These are phyloP conservation scores for Trichoderma gracile DNA, from an alignment of 2,329 filamentous ascomycete genomes.

Conservation along the genomic window DNA sequence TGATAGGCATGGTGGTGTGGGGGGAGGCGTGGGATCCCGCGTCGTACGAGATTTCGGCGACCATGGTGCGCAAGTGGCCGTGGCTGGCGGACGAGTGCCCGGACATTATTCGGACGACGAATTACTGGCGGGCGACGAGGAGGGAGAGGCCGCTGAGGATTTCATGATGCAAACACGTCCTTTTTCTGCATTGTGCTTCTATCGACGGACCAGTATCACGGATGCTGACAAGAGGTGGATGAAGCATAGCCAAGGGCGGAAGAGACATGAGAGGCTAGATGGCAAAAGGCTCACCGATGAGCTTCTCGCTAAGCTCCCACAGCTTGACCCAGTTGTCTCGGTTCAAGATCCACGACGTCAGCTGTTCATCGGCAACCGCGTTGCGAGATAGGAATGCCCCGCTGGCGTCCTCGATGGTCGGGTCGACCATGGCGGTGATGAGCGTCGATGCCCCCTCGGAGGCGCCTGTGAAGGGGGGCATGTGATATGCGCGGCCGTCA, in stretches of 20 bases:
- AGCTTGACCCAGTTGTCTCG: conserved; percentile 40
- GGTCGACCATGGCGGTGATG: conserved; percentile 27
- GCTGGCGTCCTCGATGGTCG: conserved; percentile 21
- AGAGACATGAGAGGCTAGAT: neutral
- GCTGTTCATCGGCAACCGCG: conserved; percentile 21
- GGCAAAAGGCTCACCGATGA: conserved; percentile 22
- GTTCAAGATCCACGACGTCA: conserved; percentile 35
- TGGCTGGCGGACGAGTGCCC: conserved; percentile 37
- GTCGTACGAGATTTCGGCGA: conserved; percentile 49
- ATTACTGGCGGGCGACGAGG: conserved; percentile 18
- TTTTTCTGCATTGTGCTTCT: neutral
- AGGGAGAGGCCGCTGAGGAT: conserved; percentile 6
- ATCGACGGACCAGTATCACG: neutral
- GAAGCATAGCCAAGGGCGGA: no score
- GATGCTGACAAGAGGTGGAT: neutral
- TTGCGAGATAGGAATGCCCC: conserved; percentile 25
- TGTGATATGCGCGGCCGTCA: conserved; percentile 14
- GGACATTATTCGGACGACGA: conserved; percentile 11
- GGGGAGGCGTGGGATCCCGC: conserved; percentile 46
- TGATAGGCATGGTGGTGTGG: conserved; percentile 46
- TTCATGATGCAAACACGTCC: neutral
- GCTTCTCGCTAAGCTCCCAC: conserved; percentile 41
- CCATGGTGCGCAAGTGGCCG: conserved; percentile 48
- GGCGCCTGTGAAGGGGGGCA: conserved; percentile 36
- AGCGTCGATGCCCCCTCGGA: conserved; percentile 36